Percentiles rank a stretch among this genome's conserved stretches.
phyloP scores from a whole-genome alignment of 1,284 basidiomycete genomes.

The Wolfiporia cocos region DNA sequence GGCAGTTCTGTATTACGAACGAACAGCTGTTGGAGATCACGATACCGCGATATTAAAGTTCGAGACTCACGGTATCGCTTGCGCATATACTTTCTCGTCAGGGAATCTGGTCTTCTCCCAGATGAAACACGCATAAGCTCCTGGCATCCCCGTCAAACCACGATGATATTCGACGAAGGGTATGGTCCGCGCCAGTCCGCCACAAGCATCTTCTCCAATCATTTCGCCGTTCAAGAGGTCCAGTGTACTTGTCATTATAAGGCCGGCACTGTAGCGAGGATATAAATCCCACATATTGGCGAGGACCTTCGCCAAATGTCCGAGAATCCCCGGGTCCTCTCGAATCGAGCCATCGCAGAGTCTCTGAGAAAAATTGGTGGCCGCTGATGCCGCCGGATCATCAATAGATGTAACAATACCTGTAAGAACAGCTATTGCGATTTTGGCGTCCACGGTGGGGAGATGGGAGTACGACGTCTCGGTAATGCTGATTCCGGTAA shows the following conservation, averaged over 20 bases:
- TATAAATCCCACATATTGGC: neutral
- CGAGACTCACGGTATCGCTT: conserved; percentile 1
- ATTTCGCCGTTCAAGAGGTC: conserved; percentile 1
- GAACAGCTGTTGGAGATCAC: neutral
- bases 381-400: neutral
- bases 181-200: neutral
- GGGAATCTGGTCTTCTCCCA: conserved; percentile 4
- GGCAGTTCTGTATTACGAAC: neutral
- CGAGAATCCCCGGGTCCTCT: neutral
- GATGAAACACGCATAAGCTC: conserved; percentile 2
- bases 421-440: neutral
- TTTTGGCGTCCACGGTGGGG: neutral
- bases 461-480: neutral
- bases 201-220: neutral
- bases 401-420: neutral
- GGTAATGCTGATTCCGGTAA: neutral
- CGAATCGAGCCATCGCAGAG: conserved; percentile 1
- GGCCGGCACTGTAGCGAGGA: neutral
- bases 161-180: conserved; percentile 3
- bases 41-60: neutral
- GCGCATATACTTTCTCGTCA: neutral
- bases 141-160: neutral
- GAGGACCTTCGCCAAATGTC: neutral
- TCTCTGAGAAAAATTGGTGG: neutral
- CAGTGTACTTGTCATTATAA: neutral